These are phyloP conservation scores for Fomitopsis schrenkii DNA, from an alignment of 1,284 basidiomycete species.

Conservation along the genomic window DNA sequence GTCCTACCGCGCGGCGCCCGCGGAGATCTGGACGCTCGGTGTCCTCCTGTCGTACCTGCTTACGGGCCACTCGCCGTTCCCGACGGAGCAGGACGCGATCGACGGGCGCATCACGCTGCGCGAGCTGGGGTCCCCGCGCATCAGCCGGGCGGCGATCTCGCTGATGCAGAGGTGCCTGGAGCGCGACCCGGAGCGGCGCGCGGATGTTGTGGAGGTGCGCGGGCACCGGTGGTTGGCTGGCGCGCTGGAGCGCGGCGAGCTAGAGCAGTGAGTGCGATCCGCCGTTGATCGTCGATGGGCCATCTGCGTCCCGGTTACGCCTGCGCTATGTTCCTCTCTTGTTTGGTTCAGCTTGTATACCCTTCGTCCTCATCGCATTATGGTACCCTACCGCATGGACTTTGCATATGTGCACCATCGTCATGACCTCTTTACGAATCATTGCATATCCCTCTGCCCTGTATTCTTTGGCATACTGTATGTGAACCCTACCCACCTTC, in stretches of 20 bases:
- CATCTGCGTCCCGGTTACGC: background rate
- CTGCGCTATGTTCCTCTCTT: background rate
- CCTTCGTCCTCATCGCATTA: background rate
- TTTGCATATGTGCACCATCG: background rate
- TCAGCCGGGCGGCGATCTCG: constrained; percentile 21
- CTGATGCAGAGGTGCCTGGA: constrained; percentile 75
- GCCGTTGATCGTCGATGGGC: no score
- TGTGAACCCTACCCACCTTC: background rate
- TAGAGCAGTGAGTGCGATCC: constrained; percentile 4
- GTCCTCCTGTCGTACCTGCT: constrained; percentile 85
- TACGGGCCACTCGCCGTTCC: constrained; percentile 83
- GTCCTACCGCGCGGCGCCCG: constrained; percentile 72
- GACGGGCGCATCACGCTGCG: constrained; percentile 36
- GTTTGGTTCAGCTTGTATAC: background rate
- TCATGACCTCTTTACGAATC: background rate
- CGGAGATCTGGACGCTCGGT: constrained; percentile 92
- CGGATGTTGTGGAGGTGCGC: constrained; percentile 70
- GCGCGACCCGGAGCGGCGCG: constrained; percentile 62
- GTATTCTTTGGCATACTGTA: background rate
- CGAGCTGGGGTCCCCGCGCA: constrained; percentile 15
- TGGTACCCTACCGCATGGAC: background rate
- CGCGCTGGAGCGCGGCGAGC: constrained; percentile 24
- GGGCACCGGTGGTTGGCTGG: constrained; percentile 69
- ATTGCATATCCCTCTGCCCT: background rate
- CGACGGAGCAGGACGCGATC: constrained; percentile 65